phyloP scores from a whole-genome alignment of 2,329 filamentous ascomycete genomes.

The Diplodia scrobiculata region DNA sequence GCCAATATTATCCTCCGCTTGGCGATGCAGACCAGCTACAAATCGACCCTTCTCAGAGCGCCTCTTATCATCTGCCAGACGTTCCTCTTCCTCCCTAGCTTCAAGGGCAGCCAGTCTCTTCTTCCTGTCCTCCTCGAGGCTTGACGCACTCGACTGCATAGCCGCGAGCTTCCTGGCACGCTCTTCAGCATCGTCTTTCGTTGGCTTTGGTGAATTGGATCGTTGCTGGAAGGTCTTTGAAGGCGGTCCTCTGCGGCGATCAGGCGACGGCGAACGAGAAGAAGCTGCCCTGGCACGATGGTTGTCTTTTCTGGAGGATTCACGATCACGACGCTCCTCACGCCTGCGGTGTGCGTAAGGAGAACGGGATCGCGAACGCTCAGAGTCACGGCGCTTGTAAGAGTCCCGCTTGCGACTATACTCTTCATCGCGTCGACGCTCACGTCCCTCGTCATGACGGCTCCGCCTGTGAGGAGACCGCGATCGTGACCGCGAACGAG shows the following conservation, averaged over 20 bases:
- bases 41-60: slow-evolving; percentile 44
- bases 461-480: slow-evolving; percentile 34
- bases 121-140: slow-evolving; percentile 70
- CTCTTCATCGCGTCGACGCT: slow-evolving; percentile 22
- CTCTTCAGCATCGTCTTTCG: slow-evolving; percentile 39
- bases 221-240: slow-evolving; percentile 11
- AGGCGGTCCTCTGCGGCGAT: slow-evolving; percentile 29
- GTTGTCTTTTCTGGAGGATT: slow-evolving; percentile 36
- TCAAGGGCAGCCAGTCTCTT: slow-evolving; percentile 67
- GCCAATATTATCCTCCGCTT: slow-evolving; percentile 31
- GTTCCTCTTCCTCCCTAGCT: slow-evolving; percentile 64
- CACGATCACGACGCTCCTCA: slow-evolving; percentile 33
- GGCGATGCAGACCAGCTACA: slow-evolving; percentile 39
- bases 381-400: not conserved
- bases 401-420: slow-evolving; percentile 10
- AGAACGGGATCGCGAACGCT: slow-evolving; percentile 15
- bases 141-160: slow-evolving; percentile 52
- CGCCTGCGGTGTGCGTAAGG: slow-evolving; percentile 37
- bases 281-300: slow-evolving; percentile 31
- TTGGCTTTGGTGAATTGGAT: slow-evolving; percentile 14
- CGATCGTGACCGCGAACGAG: slow-evolving; percentile 13
- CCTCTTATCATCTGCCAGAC: slow-evolving; percentile 64
- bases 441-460: slow-evolving; percentile 39
- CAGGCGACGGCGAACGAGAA: slow-evolving; percentile 34
- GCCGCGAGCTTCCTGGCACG: slow-evolving; percentile 44